Base-by-base conservation (phyloP, 345 rosid species). In the Salix arbutifolia region DNA sequence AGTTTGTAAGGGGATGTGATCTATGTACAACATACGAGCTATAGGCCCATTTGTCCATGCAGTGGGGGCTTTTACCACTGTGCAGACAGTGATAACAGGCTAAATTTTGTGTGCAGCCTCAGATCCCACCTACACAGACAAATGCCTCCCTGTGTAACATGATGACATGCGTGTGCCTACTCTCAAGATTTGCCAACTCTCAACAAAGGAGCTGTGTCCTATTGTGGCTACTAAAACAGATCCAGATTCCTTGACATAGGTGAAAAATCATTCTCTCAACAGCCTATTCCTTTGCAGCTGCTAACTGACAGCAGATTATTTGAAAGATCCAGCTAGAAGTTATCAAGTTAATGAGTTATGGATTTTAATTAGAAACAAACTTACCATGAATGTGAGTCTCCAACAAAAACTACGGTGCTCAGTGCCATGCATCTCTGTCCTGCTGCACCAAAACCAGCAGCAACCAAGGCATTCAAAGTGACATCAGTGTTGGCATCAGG, bases 351-450 rank as follows among this genome's bases (percentile, higher is more conserved):
- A 52, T 3, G 44, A 30, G 4, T 19, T 52, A 14, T 44, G 37
- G 60, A 14, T 71, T 16, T 19, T 52, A 26, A 48, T 33, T 33
- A 8, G 56, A 65, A 52, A 75, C n/a, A 38, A 46, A 19, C 77
- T 70, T 92, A 95, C 97, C 97, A 93, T 80, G 94, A 74, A 68
- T 89, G 85, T 52, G 99, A 79, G 71, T 77, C 85, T 69, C 98
- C 98, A 44, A 95, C 98, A 74, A 95, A 95, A 65, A 93, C 96
- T 66, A 93, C 89, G 3, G 92, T 90, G 86, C 99, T 95, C 31
- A 95, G 91, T 35, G 98, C 98, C 99, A 95, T 95, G 86, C 99
- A 95, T 82, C 99, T 90, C 76, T 93, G 99, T 77, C 99, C 99
- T 64, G 98, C 98, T 67, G 99, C 99, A 82, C 98, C 99, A 89